phyloP scores from a whole-genome alignment of 768 basidiomycete species.

The Nidularia pulvinata region DNA sequence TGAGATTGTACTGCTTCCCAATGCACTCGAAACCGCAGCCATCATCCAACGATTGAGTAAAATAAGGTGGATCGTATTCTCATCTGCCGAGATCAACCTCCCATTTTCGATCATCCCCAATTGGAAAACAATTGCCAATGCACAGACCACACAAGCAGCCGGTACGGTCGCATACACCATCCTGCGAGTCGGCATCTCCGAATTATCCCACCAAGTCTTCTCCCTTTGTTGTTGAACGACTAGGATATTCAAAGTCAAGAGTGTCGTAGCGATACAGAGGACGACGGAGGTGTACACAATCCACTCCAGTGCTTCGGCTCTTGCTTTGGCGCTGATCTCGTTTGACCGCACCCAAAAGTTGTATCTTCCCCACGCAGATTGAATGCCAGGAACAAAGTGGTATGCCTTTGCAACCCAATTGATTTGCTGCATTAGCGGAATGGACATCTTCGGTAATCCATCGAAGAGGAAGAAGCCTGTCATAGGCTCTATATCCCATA shows the following conservation, averaged over 20 bases:
- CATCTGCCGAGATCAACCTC: not conserved
- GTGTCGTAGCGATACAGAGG: not conserved
- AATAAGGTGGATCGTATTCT: not conserved
- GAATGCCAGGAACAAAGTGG: slow-evolving; percentile 21
- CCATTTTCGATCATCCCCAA: not conserved
- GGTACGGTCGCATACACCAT: not conserved
- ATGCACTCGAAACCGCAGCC: not conserved
- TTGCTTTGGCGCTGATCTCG: slow-evolving; percentile 9
- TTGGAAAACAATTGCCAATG: not conserved
- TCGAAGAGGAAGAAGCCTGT: slow-evolving; percentile 16
- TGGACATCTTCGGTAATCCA: slow-evolving; percentile 18
- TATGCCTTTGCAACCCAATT: slow-evolving; percentile 17
- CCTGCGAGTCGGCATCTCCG: not conserved
- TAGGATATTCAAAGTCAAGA: too few species aligned
- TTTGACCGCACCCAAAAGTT: slow-evolving; percentile 23
- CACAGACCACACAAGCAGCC: not conserved
- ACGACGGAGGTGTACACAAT: slow-evolving; percentile 4
- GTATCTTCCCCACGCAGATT: slow-evolving; percentile 11
- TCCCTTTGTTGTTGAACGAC: not conserved
- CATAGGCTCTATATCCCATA: slow-evolving; percentile 22
- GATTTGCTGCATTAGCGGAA: slow-evolving; percentile 17
- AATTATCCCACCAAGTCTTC: not conserved
- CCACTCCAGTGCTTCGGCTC: slow-evolving; percentile 13
- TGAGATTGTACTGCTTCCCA: not conserved
- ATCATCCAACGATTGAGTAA: not conserved